phyloP scores from a whole-genome alignment of 1,284 basidiomycete species.

The Ceraceosorus guamensis region DNA sequence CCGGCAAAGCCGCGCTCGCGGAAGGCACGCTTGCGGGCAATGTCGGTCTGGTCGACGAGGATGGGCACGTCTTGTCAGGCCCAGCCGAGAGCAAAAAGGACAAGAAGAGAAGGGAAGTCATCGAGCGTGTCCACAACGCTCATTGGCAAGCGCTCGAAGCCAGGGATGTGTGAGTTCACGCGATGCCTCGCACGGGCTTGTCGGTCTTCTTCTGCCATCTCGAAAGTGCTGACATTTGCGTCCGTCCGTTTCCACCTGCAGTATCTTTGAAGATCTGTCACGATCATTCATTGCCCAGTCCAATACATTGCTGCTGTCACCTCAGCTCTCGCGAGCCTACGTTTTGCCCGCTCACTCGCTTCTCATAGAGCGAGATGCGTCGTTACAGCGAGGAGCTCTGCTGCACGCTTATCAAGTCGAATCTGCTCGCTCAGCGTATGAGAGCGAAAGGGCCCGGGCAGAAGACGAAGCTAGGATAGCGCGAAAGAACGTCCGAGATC shows the following conservation, averaged over 20 bases:
- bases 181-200: not conserved
- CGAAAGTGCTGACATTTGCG: conserved; percentile 1
- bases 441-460: conserved; percentile 8
- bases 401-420: conserved; percentile 42
- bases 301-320: conserved; percentile 36
- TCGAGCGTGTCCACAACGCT: conserved; percentile 42
- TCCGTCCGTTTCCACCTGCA: not conserved
- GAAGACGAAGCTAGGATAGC: conserved; percentile 13
- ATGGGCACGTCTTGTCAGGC: no score
- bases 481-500: conserved; percentile 30
- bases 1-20: no score
- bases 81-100: conserved; percentile 27
- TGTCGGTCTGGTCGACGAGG: no score
- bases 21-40: no score
- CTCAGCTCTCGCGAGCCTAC: conserved; percentile 35
- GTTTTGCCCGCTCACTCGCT: conserved; percentile 32
- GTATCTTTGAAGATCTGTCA: conserved; percentile 39
- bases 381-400: conserved; percentile 32
- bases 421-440: conserved; percentile 19
- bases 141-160: conserved; percentile 46
- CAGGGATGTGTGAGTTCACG: conserved; percentile 30
- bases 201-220: not conserved
- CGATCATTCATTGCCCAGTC: conserved; percentile 32
- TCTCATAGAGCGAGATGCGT: conserved; percentile 33
- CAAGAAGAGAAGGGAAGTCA: conserved; percentile 43